A percentile compares a stretch with the other conserved stretches of the same genome.
Conservation (phyloP, 352 stramenopile genomes). For the Phytophthora sojae region DNA sequence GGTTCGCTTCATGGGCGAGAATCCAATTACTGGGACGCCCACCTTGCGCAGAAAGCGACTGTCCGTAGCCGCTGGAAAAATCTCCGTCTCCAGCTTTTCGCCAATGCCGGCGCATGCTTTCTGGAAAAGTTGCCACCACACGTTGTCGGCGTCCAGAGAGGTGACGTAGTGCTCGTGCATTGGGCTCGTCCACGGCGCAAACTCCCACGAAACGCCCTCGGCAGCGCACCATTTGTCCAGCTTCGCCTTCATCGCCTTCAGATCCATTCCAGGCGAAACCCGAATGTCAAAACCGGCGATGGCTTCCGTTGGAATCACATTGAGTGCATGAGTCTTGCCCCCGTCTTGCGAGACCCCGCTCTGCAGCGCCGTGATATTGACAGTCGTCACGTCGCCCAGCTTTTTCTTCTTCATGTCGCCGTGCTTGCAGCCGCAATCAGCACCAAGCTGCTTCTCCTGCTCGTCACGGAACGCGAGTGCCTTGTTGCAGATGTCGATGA, state of each 20-base stretch:
- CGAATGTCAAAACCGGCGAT: slow-evolving; percentile 95
- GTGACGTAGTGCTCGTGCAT: slow-evolving; percentile 73
- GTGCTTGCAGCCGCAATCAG: slow-evolving; percentile 88
- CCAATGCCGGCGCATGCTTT: slow-evolving; percentile 27
- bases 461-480: slow-evolving; percentile 88
- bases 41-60: slow-evolving; percentile 92
- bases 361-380: slow-evolving; percentile 96
- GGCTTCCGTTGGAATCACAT: slow-evolving; percentile 94
- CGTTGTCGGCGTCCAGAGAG: slow-evolving; percentile 58
- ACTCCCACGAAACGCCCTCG: slow-evolving; percentile 87
- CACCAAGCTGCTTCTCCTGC: slow-evolving; percentile 86
- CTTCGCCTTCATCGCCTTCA: slow-evolving; percentile 66
- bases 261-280: slow-evolving; percentile 90
- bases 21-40: slow-evolving; percentile 74
- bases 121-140: slow-evolving; percentile 72
- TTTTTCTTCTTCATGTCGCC: slow-evolving; percentile 92
- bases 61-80: slow-evolving; percentile 97
- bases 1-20: slow-evolving; percentile 95
- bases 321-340: slow-evolving; percentile 90
- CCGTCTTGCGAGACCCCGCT: slow-evolving; percentile 88
- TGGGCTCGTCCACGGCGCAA: slow-evolving; percentile 48
- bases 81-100: slow-evolving; percentile 76
- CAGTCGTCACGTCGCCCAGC: slow-evolving; percentile 95
- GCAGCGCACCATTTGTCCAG: slow-evolving; percentile 93
- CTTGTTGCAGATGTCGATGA: slow-evolving; percentile 91